Evolutionary conservation across 208 protist species (phyloP), one percentile per base, ranked within the genome.

Genomic region (Balamuthia mandrillaris): DNA sequence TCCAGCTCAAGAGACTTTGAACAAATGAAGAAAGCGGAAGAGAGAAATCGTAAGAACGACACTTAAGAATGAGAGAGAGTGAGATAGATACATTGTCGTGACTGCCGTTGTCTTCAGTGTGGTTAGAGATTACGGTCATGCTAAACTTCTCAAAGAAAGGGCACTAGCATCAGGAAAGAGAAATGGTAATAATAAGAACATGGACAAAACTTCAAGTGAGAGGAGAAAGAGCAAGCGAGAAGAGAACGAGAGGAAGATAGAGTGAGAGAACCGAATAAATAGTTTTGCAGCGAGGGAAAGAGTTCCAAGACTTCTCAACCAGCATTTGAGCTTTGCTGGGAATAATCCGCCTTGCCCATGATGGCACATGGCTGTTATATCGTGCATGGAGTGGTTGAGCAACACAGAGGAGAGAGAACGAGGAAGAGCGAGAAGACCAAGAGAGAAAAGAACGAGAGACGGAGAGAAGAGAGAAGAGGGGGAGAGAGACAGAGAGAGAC

Each of bases 241-340:
- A 52, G 49, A 52, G 10, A 52, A 75, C 9, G 10, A 35, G 14
- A 56, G 33, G 14, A 4, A n/a, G n/a, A 4, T 33, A 56, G 3
- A 5, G 10, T 49, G 14, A 49, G 33, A 45, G 10, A 35, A 74
- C 7, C 33, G 16, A n/a, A n/a, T n/a, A n/a, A n/a, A n/a, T n/a
- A n/a, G 91, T 93, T 31, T 90, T 85, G 60, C 87, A 92, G 77
- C 91, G 91, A 27, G 93, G 93, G 72, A 91, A 95, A 51, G 89
- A 86, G 65, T 95, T 95, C 91, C 91, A 95, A 7, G 92, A 89
- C 65, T 94, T 88, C 44, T 95, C 93, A 45, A 94, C 86, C 0
- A 95, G 61, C 54, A 87, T 77, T 3, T 93, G 75, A 21, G 92
- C 70, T 41, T 70, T 84, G 16, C 86, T 82, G 12, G 93, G 93